Base-by-base conservation (phyloP, 2,329 filamentous ascomycete species). In the Cercospora janseana region DNA sequence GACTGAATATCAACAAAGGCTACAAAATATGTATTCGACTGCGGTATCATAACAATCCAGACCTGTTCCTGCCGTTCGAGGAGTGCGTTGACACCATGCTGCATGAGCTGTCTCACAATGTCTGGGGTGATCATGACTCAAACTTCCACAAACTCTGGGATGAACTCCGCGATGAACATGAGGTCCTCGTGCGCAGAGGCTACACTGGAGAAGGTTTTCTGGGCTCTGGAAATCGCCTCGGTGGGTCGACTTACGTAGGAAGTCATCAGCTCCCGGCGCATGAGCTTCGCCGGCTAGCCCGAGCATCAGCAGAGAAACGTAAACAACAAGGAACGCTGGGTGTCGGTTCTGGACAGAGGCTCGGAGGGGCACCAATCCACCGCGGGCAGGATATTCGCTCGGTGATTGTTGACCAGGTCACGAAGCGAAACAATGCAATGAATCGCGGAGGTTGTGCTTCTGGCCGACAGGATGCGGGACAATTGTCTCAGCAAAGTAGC, bases 141-240 rank as follows among this genome's bases (percentile, higher is more conserved):
- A 79, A 86, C 27, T 97, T 97, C 64, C 83, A 95, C 60, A 83
- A 83, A 0, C 74, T 96, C 4, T 95, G 91, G 88, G 85, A 95
- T 60, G 86, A 95, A 65, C 79, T 96, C 4, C 83, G 92, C 15
- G 87, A 92, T 51, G 91, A 96, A 70, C 85, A 92, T 61, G 81
- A 90, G 61, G 81, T 82, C 2, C 77, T 96, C 5, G 65, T 83
- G 8, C 73, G 82, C 51, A 93, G 92, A 66, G 92, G 92, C 13
- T 96, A 92, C 64, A 94, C 88, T 0, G 92, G 92, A 9, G 90
- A 95, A 69, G 87, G 87, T 0, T 96, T 96, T 70, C 72, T 95
- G 23, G 84, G 85, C 0, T 73, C 85, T 24, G 92, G 91, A 1
- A 80, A 82, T 12, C 80, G 80, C 8, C 78, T 96, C 0, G 91